Conservation (phyloP, 371 early-diverging fungal genomes). For the Catenaria anguillulae region DNA sequence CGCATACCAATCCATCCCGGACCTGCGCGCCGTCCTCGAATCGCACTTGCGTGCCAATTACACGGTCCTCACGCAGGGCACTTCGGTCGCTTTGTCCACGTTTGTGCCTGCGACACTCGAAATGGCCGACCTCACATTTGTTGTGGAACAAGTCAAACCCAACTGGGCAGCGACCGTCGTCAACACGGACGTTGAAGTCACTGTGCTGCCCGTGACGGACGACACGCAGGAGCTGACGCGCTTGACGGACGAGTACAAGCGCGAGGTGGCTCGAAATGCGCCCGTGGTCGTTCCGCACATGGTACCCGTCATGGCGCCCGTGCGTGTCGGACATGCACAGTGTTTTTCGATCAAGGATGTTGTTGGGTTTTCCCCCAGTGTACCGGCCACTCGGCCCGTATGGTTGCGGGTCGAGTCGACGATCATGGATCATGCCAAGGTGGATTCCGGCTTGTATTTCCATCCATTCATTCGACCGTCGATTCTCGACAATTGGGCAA, state of each 20-base stretch:
- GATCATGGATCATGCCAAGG: no score
- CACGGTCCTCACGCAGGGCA: background rate
- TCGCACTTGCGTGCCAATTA: background rate
- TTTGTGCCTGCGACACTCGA: background rate
- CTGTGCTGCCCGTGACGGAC: background rate
- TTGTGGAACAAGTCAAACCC: background rate
- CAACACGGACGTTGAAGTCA: slow-evolving; percentile 4
- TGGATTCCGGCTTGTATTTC: background rate
- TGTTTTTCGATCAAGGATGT: no score
- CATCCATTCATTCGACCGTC: background rate
- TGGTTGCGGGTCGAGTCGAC: no score
- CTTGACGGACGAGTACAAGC: no score
- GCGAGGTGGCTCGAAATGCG: no score
- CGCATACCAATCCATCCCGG: background rate
- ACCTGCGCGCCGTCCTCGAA: slow-evolving; percentile 4
- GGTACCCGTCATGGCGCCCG: no score
- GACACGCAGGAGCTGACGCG: background rate
- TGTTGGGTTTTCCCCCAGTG: no score
- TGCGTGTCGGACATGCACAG: no score
- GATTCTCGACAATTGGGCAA: background rate
- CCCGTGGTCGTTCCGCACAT: no score
- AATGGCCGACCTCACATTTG: background rate
- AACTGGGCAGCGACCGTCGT: background rate
- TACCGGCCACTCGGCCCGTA: no score
- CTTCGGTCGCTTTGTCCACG: background rate